Conservation (phyloP, 2,329 filamentous ascomycete species). For the Aspergillus sp. region DNA sequence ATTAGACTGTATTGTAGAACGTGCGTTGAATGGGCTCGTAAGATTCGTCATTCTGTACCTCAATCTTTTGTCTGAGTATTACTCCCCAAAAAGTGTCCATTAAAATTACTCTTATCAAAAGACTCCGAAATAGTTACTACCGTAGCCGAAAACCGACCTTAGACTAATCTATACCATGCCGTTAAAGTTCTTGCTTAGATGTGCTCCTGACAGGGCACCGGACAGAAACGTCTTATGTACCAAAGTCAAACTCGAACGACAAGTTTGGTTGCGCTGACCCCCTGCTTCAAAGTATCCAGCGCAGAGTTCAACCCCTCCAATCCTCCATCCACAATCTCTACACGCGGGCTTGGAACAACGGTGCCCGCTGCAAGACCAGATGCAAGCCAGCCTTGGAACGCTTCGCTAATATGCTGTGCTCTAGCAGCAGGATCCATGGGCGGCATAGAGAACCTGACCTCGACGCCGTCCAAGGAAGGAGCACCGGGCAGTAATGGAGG, state of each 20-base stretch:
- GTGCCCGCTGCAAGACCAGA: constrained; percentile 12
- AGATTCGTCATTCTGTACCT: too few species aligned
- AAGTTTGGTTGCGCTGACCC: constrained; percentile 25
- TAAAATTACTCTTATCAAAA: too few species aligned
- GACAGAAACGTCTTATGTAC: too few species aligned
- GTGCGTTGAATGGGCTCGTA: too few species aligned
- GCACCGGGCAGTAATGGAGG: constrained; percentile 13
- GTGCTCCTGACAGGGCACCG: not conserved
- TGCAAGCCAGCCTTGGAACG: constrained; percentile 22
- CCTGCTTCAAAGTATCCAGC: constrained; percentile 21
- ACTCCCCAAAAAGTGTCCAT: too few species aligned
- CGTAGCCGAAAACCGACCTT: too few species aligned
- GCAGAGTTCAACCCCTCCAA: constrained; percentile 19
- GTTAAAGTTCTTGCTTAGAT: too few species aligned
- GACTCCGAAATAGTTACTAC: too few species aligned
- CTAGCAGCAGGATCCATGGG: constrained; percentile 12
- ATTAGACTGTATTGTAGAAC: too few species aligned
- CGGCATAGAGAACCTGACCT: constrained; percentile 13
- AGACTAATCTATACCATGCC: too few species aligned
- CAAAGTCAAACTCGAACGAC: constrained; percentile 11
- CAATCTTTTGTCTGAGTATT: too few species aligned
- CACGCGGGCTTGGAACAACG: constrained; percentile 21
- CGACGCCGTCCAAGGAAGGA: constrained; percentile 11
- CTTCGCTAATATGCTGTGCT: constrained; percentile 8
- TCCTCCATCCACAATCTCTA: constrained; percentile 18